Evolutionary conservation across 257 asterid species (phyloP), one percentile per base, ranked within the genome.

Genomic region (Cruciata laevipes): DNA sequence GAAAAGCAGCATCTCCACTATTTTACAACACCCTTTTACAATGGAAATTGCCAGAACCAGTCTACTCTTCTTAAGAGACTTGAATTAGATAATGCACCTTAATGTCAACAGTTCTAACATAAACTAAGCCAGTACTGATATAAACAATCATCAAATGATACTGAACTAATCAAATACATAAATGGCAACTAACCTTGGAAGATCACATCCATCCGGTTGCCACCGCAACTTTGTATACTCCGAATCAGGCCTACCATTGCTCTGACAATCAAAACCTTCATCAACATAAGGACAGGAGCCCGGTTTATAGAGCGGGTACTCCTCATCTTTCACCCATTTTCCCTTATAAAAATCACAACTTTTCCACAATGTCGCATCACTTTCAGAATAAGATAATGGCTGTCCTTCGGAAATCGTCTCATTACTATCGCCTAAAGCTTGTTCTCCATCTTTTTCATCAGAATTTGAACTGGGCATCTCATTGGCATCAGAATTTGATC

Each of bases 281-380:
- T 94, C 96, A 8, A 94, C 97, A 56, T 85, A 90, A 3, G 96
- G 97, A 73, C 99, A 93, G 76, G 90, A 75, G 33, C 96, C 92
- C 3, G 90, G 84, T 4, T 31, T 66, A 73, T 90, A 93, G 61
- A 88, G 77, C 18, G 99, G 97, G 69, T 84, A 85, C 1, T 49
- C 83, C 44, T 90, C 96, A 81, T 86, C 99, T 76, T 71, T 88
- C 74, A 85, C 94, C 99, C 99, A 94, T 25, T 14, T 85, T 23
- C 97, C 97, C 61, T 74, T 83, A 66, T 82, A 84, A 58, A 88
- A 37, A 83, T 90, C 88, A 79, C 97, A 94, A 67, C 65, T 72
- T 77, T 71, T 71, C 80, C 77, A 72, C 77, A 56, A 40, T 17
- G 14, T 56, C 16, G 21, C 31, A 31, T 69, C 44, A 18, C 6